Conservation (phyloP, 169 alveolate species). For the Plasmodium malariae region DNA sequence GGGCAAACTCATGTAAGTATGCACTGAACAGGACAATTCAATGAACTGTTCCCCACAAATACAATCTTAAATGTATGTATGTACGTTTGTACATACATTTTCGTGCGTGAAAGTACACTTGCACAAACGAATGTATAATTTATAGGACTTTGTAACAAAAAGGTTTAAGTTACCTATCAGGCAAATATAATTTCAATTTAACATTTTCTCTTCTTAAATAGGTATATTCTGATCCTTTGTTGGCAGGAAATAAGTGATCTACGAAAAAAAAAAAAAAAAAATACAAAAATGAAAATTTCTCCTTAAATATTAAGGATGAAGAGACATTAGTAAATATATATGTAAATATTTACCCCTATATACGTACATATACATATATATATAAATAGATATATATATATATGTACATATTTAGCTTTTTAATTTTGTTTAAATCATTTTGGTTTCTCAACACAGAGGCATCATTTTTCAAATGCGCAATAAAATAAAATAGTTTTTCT, state of each 20-base stretch:
- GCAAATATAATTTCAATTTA: conserved; percentile 68
- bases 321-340: background rate
- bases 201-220: conserved; percentile 67
- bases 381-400: background rate
- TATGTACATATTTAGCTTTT: background rate
- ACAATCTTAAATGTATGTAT: too few relatives aligned
- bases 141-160: too few relatives aligned
- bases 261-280: conserved; percentile 4
- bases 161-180: conserved; percentile 64
- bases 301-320: too few relatives aligned
- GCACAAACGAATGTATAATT: too few relatives aligned
- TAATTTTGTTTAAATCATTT: background rate
- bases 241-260: conserved; percentile 63
- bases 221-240: conserved; percentile 68
- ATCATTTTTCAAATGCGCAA: background rate
- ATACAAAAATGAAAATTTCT: background rate
- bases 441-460: background rate
- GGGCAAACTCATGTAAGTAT: too few relatives aligned
- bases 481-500: too few relatives aligned
- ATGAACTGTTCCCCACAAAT: too few relatives aligned
- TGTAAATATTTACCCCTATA: background rate
- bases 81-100: background rate
- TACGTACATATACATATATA: too few relatives aligned
- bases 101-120: too few relatives aligned
- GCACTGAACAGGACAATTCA: too few relatives aligned